phyloP scores from a whole-genome alignment of 768 basidiomycete genomes.

The Pleurotus ostreatus region DNA sequence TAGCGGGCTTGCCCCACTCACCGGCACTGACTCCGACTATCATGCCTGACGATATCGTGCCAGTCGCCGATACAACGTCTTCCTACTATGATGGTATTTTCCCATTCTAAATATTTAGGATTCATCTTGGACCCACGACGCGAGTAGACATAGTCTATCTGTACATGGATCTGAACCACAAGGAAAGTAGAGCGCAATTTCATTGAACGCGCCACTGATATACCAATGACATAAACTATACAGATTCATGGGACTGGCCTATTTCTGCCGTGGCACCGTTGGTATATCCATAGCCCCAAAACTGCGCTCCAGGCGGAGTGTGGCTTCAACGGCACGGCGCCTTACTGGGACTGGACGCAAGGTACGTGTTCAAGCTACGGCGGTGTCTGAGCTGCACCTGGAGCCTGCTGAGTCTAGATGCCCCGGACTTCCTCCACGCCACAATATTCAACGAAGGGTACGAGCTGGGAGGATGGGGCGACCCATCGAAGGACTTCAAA shows the following conservation, averaged over 20 bases:
- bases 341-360: conserved; percentile 22
- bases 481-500: conserved; percentile 22
- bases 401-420: background rate
- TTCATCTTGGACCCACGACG: background rate
- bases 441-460: conserved; percentile 14
- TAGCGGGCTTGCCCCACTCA: conserved; percentile 12
- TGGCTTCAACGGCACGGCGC: conserved; percentile 14
- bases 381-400: no score
- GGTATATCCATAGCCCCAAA: conserved; percentile 15
- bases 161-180: conserved; percentile 13
- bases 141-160: conserved; percentile 13
- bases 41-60: conserved; percentile 11
- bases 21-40: conserved; percentile 2
- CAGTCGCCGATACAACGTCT: conserved; percentile 12
- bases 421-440: conserved; percentile 12
- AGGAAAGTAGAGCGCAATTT: background rate
- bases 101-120: no score
- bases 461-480: conserved; percentile 19
- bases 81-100: conserved; percentile 17
- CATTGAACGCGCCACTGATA: no score
- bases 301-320: conserved; percentile 12
- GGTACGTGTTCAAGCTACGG: conserved; percentile 4
- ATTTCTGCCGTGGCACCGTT: conserved; percentile 21
- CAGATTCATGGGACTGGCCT: conserved; percentile 18
- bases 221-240: background rate